Percentiles rank a stretch among this genome's conserved stretches.
Evolutionary conservation across 2,329 filamentous ascomycete species (phyloP).

Genomic region (Colletotrichum eleusines): DNA sequence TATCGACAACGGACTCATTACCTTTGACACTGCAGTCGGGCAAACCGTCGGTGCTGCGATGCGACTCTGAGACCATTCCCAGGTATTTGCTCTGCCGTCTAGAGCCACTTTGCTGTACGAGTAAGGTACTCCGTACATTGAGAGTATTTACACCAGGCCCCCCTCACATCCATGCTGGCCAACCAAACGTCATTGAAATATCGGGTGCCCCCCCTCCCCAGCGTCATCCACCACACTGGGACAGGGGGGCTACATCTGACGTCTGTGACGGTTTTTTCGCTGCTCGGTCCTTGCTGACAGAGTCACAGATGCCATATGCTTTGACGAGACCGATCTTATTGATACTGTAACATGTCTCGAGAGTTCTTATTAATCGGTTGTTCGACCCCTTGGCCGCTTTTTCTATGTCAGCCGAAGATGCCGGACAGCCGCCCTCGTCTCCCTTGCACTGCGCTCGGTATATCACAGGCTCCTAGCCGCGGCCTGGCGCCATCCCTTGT

Average conservation of each 20-base stretch:
- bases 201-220: constrained; percentile 10
- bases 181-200: constrained; percentile 38
- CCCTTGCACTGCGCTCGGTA: constrained; percentile 15
- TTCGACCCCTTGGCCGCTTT: constrained; percentile 5
- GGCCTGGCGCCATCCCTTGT: constrained; percentile 26
- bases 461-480: constrained; percentile 19
- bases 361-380: background rate
- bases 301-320: background rate
- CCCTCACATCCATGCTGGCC: constrained; percentile 17
- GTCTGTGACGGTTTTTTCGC: background rate
- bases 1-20: background rate
- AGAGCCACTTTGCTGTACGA: background rate
- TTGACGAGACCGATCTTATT: constrained; percentile 19
- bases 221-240: constrained; percentile 16
- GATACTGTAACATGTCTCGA: constrained; percentile 3
- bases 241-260: constrained; percentile 19
- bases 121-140: background rate
- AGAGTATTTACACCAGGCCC: constrained; percentile 13
- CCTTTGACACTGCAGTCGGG: no score
- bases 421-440: constrained; percentile 24
- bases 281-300: constrained; percentile 1
- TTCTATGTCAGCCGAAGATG: constrained; percentile 23
- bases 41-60: background rate
- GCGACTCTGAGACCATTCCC: background rate
- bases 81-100: background rate